Conservation (phyloP, 768 basidiomycete genomes). For the Rhodotorula diobovata region DNA sequence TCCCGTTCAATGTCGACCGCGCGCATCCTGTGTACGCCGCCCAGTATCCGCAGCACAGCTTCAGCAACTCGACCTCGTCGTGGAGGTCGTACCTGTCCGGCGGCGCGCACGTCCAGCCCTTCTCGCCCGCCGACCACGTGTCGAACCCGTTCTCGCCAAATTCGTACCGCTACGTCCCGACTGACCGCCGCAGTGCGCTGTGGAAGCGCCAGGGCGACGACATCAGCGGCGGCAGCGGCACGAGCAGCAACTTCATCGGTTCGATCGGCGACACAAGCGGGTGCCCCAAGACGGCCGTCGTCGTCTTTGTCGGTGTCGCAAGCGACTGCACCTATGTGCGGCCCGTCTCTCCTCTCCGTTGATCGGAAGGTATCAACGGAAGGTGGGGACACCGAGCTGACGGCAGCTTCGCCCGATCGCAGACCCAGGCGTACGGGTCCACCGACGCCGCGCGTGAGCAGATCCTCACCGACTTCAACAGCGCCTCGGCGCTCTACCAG, state of each 20-base stretch:
- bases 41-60: background rate
- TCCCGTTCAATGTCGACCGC: slow-evolving; percentile 64
- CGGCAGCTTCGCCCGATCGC: background rate
- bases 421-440: slow-evolving; percentile 50
- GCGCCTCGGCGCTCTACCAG: slow-evolving; percentile 50
- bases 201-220: slow-evolving; percentile 35
- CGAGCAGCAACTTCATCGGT: slow-evolving; percentile 58
- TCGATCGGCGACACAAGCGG: slow-evolving; percentile 66
- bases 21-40: slow-evolving; percentile 45
- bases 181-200: background rate
- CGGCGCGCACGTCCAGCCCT: slow-evolving; percentile 40
- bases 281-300: slow-evolving; percentile 67
- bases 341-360: background rate
- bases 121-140: slow-evolving; percentile 3
- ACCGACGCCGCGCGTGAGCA: slow-evolving; percentile 64
- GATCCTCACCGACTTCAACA: slow-evolving; percentile 55
- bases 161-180: slow-evolving; percentile 57
- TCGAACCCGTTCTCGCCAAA: slow-evolving; percentile 45
- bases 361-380: background rate
- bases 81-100: slow-evolving; percentile 53
- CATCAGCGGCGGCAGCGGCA: slow-evolving; percentile 43
- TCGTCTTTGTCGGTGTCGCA: slow-evolving; percentile 78
- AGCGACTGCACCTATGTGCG: slow-evolving; percentile 74
- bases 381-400: background rate
- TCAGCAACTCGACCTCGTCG: background rate